Conservation (phyloP, 345 rosid genomes). For the Sisymbrium altissimum region DNA sequence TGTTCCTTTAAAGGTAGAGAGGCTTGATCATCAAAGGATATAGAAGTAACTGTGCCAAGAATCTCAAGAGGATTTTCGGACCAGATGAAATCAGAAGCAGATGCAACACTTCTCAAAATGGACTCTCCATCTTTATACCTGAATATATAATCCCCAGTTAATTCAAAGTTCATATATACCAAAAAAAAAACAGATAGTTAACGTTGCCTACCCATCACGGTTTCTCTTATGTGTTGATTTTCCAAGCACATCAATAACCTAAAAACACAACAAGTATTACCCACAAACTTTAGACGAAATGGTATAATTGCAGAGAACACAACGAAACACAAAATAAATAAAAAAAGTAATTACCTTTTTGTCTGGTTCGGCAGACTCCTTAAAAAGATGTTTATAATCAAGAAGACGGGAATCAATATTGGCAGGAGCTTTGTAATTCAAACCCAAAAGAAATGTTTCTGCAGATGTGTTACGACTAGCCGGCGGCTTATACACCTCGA, state of each 20-base stretch:
- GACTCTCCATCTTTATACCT: slow-evolving; percentile 84
- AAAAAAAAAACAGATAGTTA: not conserved
- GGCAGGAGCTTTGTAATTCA: slow-evolving; percentile 86
- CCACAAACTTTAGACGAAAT: not conserved
- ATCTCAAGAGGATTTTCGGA: slow-evolving; percentile 86
- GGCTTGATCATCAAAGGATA: slow-evolving; percentile 62
- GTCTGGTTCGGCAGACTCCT: slow-evolving; percentile 61
- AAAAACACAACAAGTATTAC: slow-evolving; percentile 10
- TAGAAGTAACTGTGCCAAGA: slow-evolving; percentile 80
- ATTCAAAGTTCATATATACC: not conserved
- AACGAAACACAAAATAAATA: not conserved
- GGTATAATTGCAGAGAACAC: not conserved
- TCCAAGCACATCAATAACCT: slow-evolving; percentile 84
- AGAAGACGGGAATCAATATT: slow-evolving; percentile 89
- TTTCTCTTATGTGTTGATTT: slow-evolving; percentile 70
- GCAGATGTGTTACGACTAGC: slow-evolving; percentile 95
- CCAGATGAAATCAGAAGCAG: slow-evolving; percentile 81
- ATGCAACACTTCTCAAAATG: slow-evolving; percentile 60
- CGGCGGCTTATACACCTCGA: slow-evolving; percentile 88
- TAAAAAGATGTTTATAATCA: slow-evolving; percentile 72
- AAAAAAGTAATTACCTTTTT: slow-evolving; percentile 44
- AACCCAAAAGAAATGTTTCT: slow-evolving; percentile 78
- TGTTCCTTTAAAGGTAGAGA: slow-evolving; percentile 60
- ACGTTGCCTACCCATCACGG: slow-evolving; percentile 70
- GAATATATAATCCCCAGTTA: not conserved